Base-by-base conservation (phyloP, 495 filamentous ascomycete species). In the Daldinia caldariorum region DNA sequence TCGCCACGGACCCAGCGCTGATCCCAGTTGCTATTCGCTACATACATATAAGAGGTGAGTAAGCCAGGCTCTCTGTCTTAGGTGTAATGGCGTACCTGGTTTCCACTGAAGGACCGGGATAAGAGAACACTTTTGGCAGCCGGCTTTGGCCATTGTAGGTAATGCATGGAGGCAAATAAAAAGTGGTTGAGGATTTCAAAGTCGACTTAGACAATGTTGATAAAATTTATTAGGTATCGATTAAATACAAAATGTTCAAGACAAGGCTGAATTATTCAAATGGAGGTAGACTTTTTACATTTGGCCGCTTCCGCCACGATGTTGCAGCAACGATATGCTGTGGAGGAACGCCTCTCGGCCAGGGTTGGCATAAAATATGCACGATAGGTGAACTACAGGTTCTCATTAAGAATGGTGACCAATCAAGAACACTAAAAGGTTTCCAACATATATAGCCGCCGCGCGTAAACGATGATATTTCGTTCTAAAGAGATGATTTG, bases 51-150 rank as follows among this genome's bases (percentile, higher is more conserved):
- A 3, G 1, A 26, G 26, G 26, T 26, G 26, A 3, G 43, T 47
- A 47, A 47, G 43, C 43, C 16, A 47, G 43, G 43, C 43, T 26
- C 43, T 22, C 16, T 9, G 2, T 47, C 3, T 47, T 9, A 47
- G 18, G 20, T 12, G 18, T 47, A 13, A 22, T 22, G 18, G 43
- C 43, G 43, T 47, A 47, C 43, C 43, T 47, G 43, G 1, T 0
- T 47, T 22, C 43, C 43, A 47, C 43, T 47, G 43, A 47, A 47
- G 43, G 9, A 47, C 43, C 8, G 43, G 20, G 18, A 47, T 47
- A 12, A 20, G 18, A 22, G 43, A 10, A 8, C 43, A 47, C 6
- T 5, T 22, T 22, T 22, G 43, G 14, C 43, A 47, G 18, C 43
- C 20, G 6, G 20, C 18, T 47, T 22, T 18, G 20, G 43, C 20